Base-by-base conservation (phyloP, 805 yeast species). In the Priceomyces haplophilus region DNA sequence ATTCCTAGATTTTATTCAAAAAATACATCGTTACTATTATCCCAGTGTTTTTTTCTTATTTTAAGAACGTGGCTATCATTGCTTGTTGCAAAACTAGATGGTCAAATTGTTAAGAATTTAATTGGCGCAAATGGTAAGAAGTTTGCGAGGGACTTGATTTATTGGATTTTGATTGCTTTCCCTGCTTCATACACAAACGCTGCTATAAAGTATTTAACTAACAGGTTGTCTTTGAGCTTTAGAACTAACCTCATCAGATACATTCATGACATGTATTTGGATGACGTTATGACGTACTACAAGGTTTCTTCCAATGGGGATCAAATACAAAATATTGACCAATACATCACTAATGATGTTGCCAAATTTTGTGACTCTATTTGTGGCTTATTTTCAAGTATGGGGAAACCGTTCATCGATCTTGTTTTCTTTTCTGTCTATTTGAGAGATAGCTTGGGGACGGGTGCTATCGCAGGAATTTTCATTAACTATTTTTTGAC, bases 161-260 rank as follows among this genome's bases (percentile, higher is more conserved):
- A 85, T 61, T 90, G 97, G 97, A 79, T 90, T 45, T 64, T 86
- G 46, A 82, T 90, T 57, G 97, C 97, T 0, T 80, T 90, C 48
- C 98, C 98, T 2, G 95, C 97, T 0, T 82, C 93, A 2, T 90
- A 88, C 61, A 85, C 96, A 24, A 90, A 90, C 62, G 85, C 96
- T 37, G 89, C 91, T 44, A 90, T 90, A 58, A 86, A 85, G 58
- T 87, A 78, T 55, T 66, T 90, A 52, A 86, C 89, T 42, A 79
- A 83, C 55, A 76, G 87, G 52, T 67, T 90, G 45, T 80, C 95
- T 10, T 72, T 88, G 41, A 87, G 86, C 54, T 90, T 90, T 69
- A 79, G 97, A 70, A 83, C 93, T 1, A 83, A 83, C 50, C 71
- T 90, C 53, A 80, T 84, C 29, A 78, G 97, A 52, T 90, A 90